Conservation (phyloP, 306 rosid species). For the Dryas alaskensis region DNA sequence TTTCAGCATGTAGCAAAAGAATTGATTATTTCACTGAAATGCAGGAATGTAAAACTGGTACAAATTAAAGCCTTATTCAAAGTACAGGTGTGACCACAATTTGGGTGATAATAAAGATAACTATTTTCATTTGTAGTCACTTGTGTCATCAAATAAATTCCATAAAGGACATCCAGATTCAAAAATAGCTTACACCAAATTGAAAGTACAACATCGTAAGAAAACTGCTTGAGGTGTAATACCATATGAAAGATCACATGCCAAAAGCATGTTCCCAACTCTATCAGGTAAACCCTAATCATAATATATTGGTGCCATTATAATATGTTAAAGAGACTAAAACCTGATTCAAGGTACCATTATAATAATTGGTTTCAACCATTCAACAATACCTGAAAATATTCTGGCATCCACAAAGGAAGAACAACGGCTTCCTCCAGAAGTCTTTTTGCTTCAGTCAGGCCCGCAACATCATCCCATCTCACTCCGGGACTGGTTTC, state of each 20-base stretch:
- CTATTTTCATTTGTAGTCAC: not conserved
- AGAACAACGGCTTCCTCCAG: constrained; percentile 99
- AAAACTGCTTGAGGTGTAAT: not conserved
- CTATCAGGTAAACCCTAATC: constrained; percentile 6
- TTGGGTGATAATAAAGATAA: not conserved
- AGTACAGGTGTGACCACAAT: not conserved
- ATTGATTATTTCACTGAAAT: constrained; percentile 9
- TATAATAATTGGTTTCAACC: constrained; percentile 3
- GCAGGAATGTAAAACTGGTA: constrained; percentile 11
- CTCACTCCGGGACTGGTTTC: constrained; percentile 97
- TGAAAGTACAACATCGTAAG: not conserved
- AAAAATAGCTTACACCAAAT: not conserved
- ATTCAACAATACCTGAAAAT: constrained; percentile 71
- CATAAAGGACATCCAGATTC: not conserved
- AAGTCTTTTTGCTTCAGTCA: constrained; percentile 92
- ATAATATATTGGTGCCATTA: constrained; percentile 1
- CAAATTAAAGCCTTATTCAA: constrained; percentile 8
- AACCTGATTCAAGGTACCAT: not conserved
- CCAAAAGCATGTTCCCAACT: not conserved
- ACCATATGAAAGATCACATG: constrained; percentile 3
- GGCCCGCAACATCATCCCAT: constrained; percentile 99
- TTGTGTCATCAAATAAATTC: not conserved
- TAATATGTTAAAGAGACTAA: constrained; percentile 13
- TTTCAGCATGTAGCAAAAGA: constrained; percentile 2
- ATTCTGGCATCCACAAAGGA: constrained; percentile 98